phyloP scores from a whole-genome alignment of 805 yeast species.

The Metahyphopichia silvanorum region DNA sequence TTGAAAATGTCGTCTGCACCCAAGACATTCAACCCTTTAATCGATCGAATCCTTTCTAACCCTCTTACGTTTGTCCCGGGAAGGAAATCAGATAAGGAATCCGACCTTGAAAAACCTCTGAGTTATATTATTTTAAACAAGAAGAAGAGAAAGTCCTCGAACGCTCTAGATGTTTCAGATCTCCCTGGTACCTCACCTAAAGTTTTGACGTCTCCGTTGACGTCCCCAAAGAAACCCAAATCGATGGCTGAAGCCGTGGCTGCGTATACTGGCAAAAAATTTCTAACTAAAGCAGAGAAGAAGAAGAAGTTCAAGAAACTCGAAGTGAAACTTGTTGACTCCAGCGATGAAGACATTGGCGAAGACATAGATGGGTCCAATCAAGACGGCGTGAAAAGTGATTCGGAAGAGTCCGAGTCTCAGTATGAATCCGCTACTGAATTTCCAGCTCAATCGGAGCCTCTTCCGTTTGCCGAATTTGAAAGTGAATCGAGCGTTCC shows the following conservation, averaged over 20 bases:
- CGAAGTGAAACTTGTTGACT: constrained; percentile 17
- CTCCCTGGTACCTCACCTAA: constrained; percentile 1
- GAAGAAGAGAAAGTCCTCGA: constrained; percentile 2
- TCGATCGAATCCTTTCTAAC: constrained; percentile 57
- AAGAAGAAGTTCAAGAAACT: constrained; percentile 19
- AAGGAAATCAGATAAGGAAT: constrained; percentile 47
- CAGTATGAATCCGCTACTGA: constrained; percentile 33
- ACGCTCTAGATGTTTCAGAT: not conserved
- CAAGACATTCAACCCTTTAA: constrained; percentile 47
- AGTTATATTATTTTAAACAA: constrained; percentile 44
- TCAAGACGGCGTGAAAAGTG: constrained; percentile 11
- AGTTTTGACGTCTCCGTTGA: not conserved
- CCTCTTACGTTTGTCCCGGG: constrained; percentile 67
- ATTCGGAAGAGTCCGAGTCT: constrained; percentile 14
- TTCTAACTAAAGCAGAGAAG: constrained; percentile 46
- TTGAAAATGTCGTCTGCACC: constrained; percentile 8
- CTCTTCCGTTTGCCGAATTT: constrained; percentile 11
- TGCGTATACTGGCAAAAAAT: constrained; percentile 53
- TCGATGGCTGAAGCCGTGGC: constrained; percentile 61
- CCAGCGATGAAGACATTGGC: constrained; percentile 16
- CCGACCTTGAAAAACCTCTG: constrained; percentile 37
- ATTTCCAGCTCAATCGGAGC: constrained; percentile 14
- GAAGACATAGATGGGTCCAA: constrained; percentile 15
- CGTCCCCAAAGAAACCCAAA: constrained; percentile 29
- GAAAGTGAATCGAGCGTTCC: constrained; percentile 5